A percentile compares a stretch with the other conserved stretches of the same genome.
Conservation (phyloP, 306 rosid species). For the Fragaria vesca region DNA sequence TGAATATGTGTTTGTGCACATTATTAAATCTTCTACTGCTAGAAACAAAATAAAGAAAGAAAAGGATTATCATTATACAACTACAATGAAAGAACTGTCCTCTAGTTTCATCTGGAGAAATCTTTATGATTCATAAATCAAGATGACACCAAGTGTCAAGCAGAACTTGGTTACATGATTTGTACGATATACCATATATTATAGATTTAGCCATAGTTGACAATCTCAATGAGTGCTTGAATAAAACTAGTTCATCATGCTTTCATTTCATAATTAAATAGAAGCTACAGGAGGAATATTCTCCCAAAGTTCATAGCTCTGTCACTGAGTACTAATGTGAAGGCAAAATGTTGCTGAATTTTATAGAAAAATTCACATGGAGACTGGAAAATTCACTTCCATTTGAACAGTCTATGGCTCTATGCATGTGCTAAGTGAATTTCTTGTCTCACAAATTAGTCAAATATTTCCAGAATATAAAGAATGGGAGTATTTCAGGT, state of each 20-base stretch:
- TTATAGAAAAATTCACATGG: constrained; percentile 9
- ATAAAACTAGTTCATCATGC: neutral
- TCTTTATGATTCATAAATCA: neutral
- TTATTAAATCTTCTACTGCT: neutral
- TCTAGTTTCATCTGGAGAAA: neutral
- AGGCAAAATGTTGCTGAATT: too few species aligned
- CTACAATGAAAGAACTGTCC: neutral
- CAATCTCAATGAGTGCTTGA: neutral
- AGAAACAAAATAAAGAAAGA: neutral
- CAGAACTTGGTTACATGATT: neutral
- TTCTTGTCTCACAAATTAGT: neutral
- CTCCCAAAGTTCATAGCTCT: neutral
- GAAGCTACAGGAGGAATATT: neutral
- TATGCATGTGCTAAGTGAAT: neutral
- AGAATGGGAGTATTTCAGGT: neutral
- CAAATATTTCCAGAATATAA: neutral
- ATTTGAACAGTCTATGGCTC: neutral
- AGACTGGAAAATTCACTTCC: neutral
- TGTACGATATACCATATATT: neutral
- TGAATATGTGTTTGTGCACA: neutral
- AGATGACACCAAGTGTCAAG: neutral
- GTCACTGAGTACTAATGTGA: neutral
- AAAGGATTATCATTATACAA: neutral
- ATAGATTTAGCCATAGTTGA: neutral
- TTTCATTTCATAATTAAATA: neutral